These are phyloP conservation scores for Porpolomopsis calyptriformis DNA, from an alignment of 768 basidiomycete species.

Conservation along the genomic window DNA sequence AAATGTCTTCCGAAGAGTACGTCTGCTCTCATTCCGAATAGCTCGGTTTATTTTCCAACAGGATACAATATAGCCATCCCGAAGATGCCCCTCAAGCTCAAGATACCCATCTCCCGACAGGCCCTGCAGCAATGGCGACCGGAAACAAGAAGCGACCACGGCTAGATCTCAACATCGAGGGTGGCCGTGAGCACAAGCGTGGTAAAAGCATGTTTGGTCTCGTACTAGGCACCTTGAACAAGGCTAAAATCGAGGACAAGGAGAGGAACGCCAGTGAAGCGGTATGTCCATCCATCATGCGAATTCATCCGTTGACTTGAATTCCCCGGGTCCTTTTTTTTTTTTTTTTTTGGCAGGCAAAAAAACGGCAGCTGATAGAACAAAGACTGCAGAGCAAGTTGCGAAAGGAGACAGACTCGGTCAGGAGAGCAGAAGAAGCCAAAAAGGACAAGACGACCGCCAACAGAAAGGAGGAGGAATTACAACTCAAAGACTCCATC, in stretches of 20 bases:
- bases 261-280: slow-evolving; percentile 79
- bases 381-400: slow-evolving; percentile 79
- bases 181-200: slow-evolving; percentile 58
- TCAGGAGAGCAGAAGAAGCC: slow-evolving; percentile 75
- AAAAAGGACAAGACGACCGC: slow-evolving; percentile 73
- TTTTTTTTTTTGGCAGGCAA: slow-evolving; percentile 41
- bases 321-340: background rate
- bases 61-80: too few relatives aligned
- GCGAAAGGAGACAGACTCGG: slow-evolving; percentile 75
- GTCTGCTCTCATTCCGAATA: slow-evolving; percentile 11
- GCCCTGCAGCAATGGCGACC: slow-evolving; percentile 33
- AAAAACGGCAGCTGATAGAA: slow-evolving; percentile 75
- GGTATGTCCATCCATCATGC: too few relatives aligned
- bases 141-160: slow-evolving; percentile 59
- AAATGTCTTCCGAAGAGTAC: slow-evolving; percentile 48
- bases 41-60: background rate
- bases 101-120: slow-evolving; percentile 22
- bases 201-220: slow-evolving; percentile 85
- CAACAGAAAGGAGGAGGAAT: slow-evolving; percentile 72
- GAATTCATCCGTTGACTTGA: slow-evolving; percentile 1
- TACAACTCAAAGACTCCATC: slow-evolving; percentile 72
- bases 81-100: slow-evolving; percentile 16
- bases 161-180: slow-evolving; percentile 47
- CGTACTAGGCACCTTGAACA: slow-evolving; percentile 72
- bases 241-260: slow-evolving; percentile 81